Evolutionary conservation across 2,329 filamentous ascomycete genomes (phyloP), one percentile per base, ranked within the genome.

Genomic region (Didymella segeticola): DNA sequence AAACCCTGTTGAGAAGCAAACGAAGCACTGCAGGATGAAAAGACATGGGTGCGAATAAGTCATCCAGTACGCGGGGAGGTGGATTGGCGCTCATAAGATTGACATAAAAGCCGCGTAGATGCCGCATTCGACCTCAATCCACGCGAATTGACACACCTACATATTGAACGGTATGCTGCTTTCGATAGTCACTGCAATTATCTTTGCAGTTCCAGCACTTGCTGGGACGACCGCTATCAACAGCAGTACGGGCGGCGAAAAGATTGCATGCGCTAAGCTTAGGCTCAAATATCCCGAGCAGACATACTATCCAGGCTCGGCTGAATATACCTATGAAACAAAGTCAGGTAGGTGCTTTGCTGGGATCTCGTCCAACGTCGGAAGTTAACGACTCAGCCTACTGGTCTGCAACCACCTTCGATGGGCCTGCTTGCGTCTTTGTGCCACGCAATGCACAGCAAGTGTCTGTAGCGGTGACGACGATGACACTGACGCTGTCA

Each of bases 391-490:
- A 15, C 20, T 26, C 31, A 59, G 57, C 12, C 6, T 59, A 49
- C 14, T 64, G 57, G 57, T 56, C 58, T n/a, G 47, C 56, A 3
- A 56, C 47, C 2, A 49, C 38, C 2, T 56, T 50, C 25, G 57
- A 52, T 25, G 47, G 39, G 3, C 64, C 66, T 12, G 53, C 63
- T 1, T 68, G 66, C 43, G 51, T 67, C 9, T 64, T 67, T 30
- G 52, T 57, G 2, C 65, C 66, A 5, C 37, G 38, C 15, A 55
- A 54, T 43, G 61, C 59, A 0, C 20, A 67, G 15, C 53, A 69
- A 20, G 39, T 67, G 14, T 60, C 64, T 2, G 39, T 43, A 9
- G 62, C 61, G 11, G 42, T 70, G 4, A 61, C 45, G 5, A 56
- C 47, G 3, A 34, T 68, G 11, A 57, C 48, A 1, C 43, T 57